phyloP scores from a whole-genome alignment of 2,329 filamentous ascomycete species.

The Fusarium sp. region DNA sequence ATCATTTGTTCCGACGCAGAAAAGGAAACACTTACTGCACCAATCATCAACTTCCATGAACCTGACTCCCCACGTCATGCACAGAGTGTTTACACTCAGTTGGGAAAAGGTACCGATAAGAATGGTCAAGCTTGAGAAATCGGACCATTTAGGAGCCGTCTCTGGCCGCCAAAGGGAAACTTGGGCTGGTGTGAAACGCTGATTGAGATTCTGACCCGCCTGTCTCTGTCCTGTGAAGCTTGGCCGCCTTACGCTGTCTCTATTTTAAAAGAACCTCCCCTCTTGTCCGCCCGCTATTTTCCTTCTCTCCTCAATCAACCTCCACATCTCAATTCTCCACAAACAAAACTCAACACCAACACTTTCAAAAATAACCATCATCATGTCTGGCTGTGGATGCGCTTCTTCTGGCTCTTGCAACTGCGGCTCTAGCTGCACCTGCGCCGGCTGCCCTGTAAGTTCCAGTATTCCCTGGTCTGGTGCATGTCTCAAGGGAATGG shows the following conservation, averaged over 20 bases:
- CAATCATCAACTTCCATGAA: constrained; percentile 18
- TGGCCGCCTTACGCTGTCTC: constrained; percentile 10
- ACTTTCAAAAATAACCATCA: constrained; percentile 39
- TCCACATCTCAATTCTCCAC: constrained; percentile 6
- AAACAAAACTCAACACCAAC: constrained; percentile 14
- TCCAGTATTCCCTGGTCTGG: constrained; percentile 23
- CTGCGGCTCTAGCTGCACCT: constrained; percentile 57
- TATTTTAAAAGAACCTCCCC: constrained; percentile 34
- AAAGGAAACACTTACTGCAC: constrained; percentile 10
- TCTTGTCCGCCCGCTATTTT: constrained; percentile 15
- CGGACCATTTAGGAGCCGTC: constrained; percentile 15
- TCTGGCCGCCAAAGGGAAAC: constrained; percentile 4
- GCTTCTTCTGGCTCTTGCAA: constrained; percentile 54
- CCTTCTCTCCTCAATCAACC: constrained; percentile 16
- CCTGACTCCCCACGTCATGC: constrained; percentile 33
- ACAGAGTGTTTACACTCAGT: constrained; percentile 22
- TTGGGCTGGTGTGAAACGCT: constrained; percentile 9
- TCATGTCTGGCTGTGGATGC: constrained; percentile 58
- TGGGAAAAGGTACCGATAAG: constrained; percentile 12
- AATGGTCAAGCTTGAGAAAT: constrained; percentile 3
- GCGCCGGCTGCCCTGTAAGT: constrained; percentile 57
- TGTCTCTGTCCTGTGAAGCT: neutral
- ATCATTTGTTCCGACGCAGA: constrained; percentile 5
- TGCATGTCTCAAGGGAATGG: neutral
- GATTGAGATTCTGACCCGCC: constrained; percentile 17